Evolutionary conservation across 345 rosid genomes (phyloP).

Genomic region (Acer campestre): DNA sequence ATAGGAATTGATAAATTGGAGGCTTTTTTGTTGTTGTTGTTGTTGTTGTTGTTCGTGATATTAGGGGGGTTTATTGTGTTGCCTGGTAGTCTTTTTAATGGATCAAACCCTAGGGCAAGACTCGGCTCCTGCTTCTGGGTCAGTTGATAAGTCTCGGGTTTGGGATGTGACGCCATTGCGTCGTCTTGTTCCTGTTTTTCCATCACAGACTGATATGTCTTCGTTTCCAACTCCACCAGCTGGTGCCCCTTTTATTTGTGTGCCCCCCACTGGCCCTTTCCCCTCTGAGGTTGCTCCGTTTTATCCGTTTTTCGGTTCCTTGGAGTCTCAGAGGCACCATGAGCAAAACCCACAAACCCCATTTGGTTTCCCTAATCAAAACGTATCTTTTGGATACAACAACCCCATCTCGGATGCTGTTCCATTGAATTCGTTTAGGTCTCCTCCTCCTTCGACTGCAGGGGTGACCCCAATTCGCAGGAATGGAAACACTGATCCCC

Average conservation of each 20-base stretch:
- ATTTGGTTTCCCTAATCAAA: background rate
- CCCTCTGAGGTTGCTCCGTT: slow-evolving; percentile 51
- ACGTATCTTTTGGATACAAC: slow-evolving; percentile 21
- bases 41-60: background rate
- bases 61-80: background rate
- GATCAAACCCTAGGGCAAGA: slow-evolving; percentile 47
- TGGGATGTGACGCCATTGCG: slow-evolving; percentile 60
- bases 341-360: background rate
- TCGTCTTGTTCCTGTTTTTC: slow-evolving; percentile 53
- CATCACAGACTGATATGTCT: slow-evolving; percentile 32
- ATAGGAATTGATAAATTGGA: background rate
- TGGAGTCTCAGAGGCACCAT: slow-evolving; percentile 22
- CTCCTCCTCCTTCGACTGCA: slow-evolving; percentile 33
- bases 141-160: slow-evolving; percentile 55
- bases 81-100: slow-evolving; percentile 24
- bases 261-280: slow-evolving; percentile 52
- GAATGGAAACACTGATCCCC: slow-evolving; percentile 25
- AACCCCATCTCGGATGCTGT: slow-evolving; percentile 39
- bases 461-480: background rate
- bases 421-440: slow-evolving; percentile 42
- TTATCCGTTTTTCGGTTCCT: slow-evolving; percentile 45
- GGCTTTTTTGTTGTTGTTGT: background rate
- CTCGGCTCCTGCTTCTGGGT: slow-evolving; percentile 38
- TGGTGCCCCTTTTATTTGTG: slow-evolving; percentile 50
- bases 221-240: slow-evolving; percentile 20